Evolutionary conservation across 495 filamentous ascomycete genomes (phyloP).

Genomic region (Penicillium turbatum): DNA sequence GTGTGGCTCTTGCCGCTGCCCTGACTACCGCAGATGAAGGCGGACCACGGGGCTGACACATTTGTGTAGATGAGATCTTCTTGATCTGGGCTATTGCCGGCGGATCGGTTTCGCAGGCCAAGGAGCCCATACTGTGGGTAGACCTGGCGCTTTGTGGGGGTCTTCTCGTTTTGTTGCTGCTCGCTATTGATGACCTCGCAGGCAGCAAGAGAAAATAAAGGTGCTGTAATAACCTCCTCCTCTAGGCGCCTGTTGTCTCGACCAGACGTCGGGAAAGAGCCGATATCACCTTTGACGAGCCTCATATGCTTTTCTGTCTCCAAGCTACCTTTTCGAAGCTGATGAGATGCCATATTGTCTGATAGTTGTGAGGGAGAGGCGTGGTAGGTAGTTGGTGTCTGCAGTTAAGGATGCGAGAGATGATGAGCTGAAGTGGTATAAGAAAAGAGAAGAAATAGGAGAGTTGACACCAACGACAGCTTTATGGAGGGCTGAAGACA

Average conservation of each 20-base stretch:
- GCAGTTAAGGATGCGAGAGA: neutral
- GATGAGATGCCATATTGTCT: neutral
- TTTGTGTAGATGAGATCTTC: slow-evolving; percentile 1
- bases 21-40: slow-evolving; percentile 73
- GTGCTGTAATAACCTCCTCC: neutral
- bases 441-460: neutral
- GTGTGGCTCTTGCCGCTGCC: slow-evolving; percentile 73
- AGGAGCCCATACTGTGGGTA: slow-evolving; percentile 1
- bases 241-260: neutral
- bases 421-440: neutral
- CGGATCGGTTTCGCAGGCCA: neutral
- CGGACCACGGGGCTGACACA: slow-evolving; percentile 34
- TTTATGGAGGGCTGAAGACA: neutral
- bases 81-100: neutral
- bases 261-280: neutral
- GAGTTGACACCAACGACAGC: neutral
- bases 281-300: neutral
- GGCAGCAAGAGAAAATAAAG: neutral
- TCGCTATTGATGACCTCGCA: neutral
- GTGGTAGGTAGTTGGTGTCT: neutral
- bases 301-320: neutral
- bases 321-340: neutral
- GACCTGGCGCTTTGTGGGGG: neutral
- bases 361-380: neutral
- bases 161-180: neutral